A percentile compares a stretch with the other conserved stretches of the same genome.
phyloP scores from a whole-genome alignment of 2,329 filamentous ascomycete species.

The Fusarium bulbicola region DNA sequence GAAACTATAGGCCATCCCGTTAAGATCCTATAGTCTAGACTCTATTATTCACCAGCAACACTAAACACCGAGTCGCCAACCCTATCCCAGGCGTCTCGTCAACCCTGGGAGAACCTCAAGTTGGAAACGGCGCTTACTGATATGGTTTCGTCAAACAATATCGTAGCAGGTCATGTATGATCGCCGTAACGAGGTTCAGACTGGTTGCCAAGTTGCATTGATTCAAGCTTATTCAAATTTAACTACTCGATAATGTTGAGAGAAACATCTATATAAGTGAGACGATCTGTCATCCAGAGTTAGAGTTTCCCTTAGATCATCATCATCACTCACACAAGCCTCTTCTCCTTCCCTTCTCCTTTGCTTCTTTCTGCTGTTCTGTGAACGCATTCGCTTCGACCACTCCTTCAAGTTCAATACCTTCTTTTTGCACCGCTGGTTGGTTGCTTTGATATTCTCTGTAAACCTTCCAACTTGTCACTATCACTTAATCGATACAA shows the following conservation, averaged over 20 bases:
- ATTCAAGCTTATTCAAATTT: conserved; percentile 30
- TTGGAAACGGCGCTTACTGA: conserved; percentile 14
- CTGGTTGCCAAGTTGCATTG: conserved; percentile 9
- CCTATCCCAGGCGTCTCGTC: background rate
- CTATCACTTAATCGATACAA: background rate
- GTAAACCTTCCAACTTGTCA: conserved; percentile 1
- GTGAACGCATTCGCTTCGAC: conserved; percentile 44
- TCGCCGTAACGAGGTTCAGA: conserved; percentile 9
- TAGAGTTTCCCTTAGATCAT: conserved; percentile 12
- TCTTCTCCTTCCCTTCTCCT: conserved; percentile 18
- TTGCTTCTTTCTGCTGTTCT: conserved; percentile 40
- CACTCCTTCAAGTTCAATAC: conserved; percentile 29
- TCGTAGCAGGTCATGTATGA: conserved; percentile 30
- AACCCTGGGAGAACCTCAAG: background rate
- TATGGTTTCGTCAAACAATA: conserved; percentile 6
- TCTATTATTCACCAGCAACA: conserved; percentile 1
- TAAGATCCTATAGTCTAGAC: background rate
- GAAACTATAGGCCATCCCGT: background rate
- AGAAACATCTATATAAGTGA: conserved; percentile 36
- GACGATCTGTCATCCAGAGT: conserved; percentile 17
- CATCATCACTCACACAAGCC: conserved; percentile 27
- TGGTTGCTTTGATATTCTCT: conserved; percentile 27
- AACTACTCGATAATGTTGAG: conserved; percentile 8
- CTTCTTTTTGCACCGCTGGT: conserved; percentile 35
- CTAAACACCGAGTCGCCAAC: background rate